A percentile compares a stretch with the other conserved stretches of the same genome.
Evolutionary conservation across 352 stramenopile species (phyloP).

Genomic region (Globisporangium spinosum): DNA sequence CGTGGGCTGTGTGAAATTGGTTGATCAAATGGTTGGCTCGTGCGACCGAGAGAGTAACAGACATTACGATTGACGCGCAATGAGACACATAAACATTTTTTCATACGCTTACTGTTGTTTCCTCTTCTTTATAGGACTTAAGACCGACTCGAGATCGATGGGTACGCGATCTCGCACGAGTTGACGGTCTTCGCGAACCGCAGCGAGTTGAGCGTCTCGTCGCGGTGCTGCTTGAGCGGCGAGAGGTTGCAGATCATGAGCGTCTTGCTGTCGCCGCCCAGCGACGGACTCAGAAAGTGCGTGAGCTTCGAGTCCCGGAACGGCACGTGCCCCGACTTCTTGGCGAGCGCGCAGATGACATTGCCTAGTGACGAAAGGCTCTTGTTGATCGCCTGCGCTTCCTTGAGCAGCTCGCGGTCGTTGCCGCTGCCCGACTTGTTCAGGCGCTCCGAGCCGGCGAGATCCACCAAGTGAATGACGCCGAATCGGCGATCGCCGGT

Average conservation of each 20-base stretch:
- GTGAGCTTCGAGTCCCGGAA: constrained; percentile 90
- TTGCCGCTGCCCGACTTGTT: constrained; percentile 76
- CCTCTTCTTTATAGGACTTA: background rate
- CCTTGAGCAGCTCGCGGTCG: constrained; percentile 77
- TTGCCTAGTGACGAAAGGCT: constrained; percentile 82
- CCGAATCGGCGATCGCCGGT: constrained; percentile 55
- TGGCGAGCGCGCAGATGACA: constrained; percentile 77
- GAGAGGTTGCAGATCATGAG: constrained; percentile 91
- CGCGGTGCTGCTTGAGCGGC: constrained; percentile 60
- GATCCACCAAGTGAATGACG: constrained; percentile 76
- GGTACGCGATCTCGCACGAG: constrained; percentile 79
- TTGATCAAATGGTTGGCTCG: background rate
- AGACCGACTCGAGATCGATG: constrained; percentile 46
- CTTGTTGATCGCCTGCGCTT: constrained; percentile 86
- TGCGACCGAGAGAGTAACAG: background rate
- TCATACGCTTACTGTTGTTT: background rate
- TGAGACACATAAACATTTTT: background rate
- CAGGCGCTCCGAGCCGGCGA: constrained; percentile 80
- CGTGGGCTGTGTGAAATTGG: background rate
- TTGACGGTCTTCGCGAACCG: constrained; percentile 88
- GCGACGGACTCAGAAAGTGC: constrained; percentile 78
- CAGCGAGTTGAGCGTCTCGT: constrained; percentile 85
- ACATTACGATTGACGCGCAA: background rate
- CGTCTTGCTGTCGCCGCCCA: constrained; percentile 86
- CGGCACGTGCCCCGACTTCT: constrained; percentile 80